A percentile compares a stretch with the other conserved stretches of the same genome.
phyloP scores from a whole-genome alignment of 768 basidiomycete genomes.

The Astraeus odoratus region DNA sequence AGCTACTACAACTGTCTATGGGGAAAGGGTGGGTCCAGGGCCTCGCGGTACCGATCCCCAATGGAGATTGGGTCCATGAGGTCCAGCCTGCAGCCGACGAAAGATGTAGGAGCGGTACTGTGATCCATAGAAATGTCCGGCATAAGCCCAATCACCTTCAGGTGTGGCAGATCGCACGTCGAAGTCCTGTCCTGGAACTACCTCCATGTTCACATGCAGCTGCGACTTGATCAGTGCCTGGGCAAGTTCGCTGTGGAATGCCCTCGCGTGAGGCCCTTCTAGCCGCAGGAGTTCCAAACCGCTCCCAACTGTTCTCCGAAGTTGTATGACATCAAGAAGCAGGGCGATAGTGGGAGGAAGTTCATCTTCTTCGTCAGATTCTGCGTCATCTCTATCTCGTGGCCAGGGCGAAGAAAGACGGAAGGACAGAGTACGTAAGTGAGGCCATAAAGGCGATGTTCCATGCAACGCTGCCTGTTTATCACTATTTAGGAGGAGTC shows the following conservation, averaged over 20 bases:
- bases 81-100: conserved; percentile 21
- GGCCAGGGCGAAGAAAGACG: conserved; percentile 23
- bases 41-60: conserved; percentile 20
- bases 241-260: conserved; percentile 22
- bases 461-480: conserved; percentile 27
- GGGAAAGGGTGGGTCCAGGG: conserved; percentile 6
- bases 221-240: conserved; percentile 21
- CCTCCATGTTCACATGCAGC: conserved; percentile 19
- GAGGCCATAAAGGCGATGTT: conserved; percentile 26
- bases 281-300: conserved; percentile 20
- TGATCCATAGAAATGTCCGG: conserved; percentile 23
- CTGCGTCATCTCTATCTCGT: conserved; percentile 24
- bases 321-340: conserved; percentile 26
- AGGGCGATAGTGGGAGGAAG: conserved; percentile 23
- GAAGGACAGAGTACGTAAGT: conserved; percentile 24
- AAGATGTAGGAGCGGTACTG: conserved; percentile 26
- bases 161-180: conserved; percentile 13
- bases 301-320: conserved; percentile 24
- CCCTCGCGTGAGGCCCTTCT: conserved; percentile 16
- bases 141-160: conserved; percentile 23
- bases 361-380: conserved; percentile 28
- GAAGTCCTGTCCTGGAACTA: conserved; percentile 8
- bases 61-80: conserved; percentile 6
- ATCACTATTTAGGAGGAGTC: conserved; percentile 28
- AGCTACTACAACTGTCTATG: not conserved